Evolutionary conservation across 2,329 filamentous ascomycete genomes (phyloP).

Genomic region (Stylonectria norvegica): DNA sequence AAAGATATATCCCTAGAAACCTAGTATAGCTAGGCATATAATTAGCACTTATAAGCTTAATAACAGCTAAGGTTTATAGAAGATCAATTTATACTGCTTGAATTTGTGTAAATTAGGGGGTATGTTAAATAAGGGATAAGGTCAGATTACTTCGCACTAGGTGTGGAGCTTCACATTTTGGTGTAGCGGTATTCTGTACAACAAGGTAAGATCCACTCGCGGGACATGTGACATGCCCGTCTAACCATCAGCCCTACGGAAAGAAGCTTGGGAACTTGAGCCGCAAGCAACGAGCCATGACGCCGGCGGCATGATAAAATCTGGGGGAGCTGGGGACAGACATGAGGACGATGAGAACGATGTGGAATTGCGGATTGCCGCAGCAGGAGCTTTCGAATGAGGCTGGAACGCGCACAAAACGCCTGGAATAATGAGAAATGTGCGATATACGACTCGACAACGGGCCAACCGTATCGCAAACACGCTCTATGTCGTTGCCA

Average conservation of each 20-base stretch:
- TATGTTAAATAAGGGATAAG: too few species aligned
- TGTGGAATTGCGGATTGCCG: conserved; percentile 18
- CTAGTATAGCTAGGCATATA: too few species aligned
- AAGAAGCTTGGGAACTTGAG: conserved; percentile 26
- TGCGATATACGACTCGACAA: conserved; percentile 2
- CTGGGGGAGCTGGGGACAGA: conserved; percentile 20
- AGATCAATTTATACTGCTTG: too few species aligned
- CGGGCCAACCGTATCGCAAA: conserved; percentile 4
- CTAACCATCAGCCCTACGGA: conserved; percentile 29
- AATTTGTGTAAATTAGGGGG: too few species aligned
- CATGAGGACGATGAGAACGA: conserved; percentile 7
- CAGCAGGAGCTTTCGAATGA: conserved; percentile 12
- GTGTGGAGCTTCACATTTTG: too few species aligned
- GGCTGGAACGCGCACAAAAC: conserved; percentile 1
- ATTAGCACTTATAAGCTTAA: not conserved
- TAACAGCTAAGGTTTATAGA: not conserved
- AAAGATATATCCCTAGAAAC: too few species aligned
- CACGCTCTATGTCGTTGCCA: too few species aligned
- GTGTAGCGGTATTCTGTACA: too few species aligned
- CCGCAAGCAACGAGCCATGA: conserved; percentile 28
- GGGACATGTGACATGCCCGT: conserved; percentile 13
- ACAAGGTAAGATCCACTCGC: too few species aligned
- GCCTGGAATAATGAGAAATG: not conserved
- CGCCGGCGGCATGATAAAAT: conserved; percentile 23
- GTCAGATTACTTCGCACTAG: too few species aligned